Base-by-base conservation (phyloP, 208 protist genomes). In the Leishmania aethiopica region DNA sequence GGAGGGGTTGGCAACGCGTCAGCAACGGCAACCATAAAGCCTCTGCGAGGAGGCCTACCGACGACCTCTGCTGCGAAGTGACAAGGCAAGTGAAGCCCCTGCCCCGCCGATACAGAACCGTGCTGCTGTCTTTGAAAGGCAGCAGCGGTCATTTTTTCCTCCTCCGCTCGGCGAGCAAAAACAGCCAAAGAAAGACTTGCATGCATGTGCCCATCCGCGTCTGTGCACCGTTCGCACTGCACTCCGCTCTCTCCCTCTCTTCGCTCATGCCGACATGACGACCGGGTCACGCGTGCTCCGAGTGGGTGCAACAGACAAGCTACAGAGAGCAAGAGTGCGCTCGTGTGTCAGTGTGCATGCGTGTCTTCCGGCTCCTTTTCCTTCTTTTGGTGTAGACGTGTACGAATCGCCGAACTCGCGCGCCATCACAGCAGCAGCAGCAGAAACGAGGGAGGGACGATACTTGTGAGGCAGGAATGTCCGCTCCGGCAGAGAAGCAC, bases 401-500 rank as follows among this genome's bases (percentile, higher is more conserved):
- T 17, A 78, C 17, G 32, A 51, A 59, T 42, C 3, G 35, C 28
- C 6, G 42, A 47, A 47, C 45, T 0, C 35, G 7, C 32, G 17
- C 25, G 45, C 64, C 10, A 17, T 10, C 7, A 42, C 64, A 42
- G 15, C 28, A 3, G 17, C 64, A 40, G 40, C 35, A 47, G 35
- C 11, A 49, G 19, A n/a, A 64, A 37, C 7, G 53, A 42, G 49
- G 57, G 28, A 72, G 17, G 45, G 60, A 67, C 57, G 59, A 77
- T 47, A 86, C 53, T 67, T 60, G 55, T 51, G 55, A 77, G 55
- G 19, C 74, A 75, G 47, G 40, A 53, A 37, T 40, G n/a, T 17
- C 10, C 22, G 3, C 70, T 37, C 2, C 1, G 22, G 1, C 37
- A 71, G 45, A 13, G 45, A 47, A 47, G 45, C 45, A 47, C 45